phyloP scores from a whole-genome alignment of 164 flowering plant genomes.

The Vitis vinifera region DNA sequence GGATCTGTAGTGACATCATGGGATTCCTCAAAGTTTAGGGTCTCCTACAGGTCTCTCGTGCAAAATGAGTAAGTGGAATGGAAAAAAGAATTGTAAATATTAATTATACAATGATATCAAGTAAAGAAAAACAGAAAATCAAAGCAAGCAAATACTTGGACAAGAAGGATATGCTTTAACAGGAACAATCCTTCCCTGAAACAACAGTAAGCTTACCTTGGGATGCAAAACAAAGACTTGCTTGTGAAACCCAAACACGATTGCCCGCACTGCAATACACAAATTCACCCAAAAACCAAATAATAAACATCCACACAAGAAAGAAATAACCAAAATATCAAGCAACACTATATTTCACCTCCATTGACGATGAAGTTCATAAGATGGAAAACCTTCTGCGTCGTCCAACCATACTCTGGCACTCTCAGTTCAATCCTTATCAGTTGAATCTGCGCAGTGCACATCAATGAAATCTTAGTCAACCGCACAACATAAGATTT shows the following conservation, averaged over 20 bases:
- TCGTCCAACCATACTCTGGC: conserved; percentile 98
- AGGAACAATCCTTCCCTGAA: not conserved
- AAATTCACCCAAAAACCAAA: not conserved
- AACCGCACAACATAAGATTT: not conserved
- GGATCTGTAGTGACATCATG: too few species aligned
- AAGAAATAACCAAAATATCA: not conserved
- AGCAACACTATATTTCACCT: conserved; percentile 44
- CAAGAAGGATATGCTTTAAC: not conserved
- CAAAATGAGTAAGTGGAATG: too few species aligned
- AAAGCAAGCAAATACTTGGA: not conserved
- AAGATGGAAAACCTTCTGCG: conserved; percentile 96
- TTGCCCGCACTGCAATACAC: conserved; percentile 75
- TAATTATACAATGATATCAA: not conserved
- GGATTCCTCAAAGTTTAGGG: too few species aligned
- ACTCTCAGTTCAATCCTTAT: conserved; percentile 85
- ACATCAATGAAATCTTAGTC: not conserved
- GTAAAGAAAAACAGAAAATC: not conserved
- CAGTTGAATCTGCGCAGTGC: conserved; percentile 72
- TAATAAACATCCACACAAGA: not conserved
- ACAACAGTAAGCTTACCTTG: conserved; percentile 44
- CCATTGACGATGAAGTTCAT: conserved; percentile 98
- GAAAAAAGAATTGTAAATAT: not conserved
- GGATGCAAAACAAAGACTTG: conserved; percentile 71
- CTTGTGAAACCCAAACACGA: conserved; percentile 88
- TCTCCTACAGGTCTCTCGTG: too few species aligned